These are phyloP conservation scores for Anastatica hierochuntica DNA, from an alignment of 345 rosid genomes.

Conservation along the genomic window DNA sequence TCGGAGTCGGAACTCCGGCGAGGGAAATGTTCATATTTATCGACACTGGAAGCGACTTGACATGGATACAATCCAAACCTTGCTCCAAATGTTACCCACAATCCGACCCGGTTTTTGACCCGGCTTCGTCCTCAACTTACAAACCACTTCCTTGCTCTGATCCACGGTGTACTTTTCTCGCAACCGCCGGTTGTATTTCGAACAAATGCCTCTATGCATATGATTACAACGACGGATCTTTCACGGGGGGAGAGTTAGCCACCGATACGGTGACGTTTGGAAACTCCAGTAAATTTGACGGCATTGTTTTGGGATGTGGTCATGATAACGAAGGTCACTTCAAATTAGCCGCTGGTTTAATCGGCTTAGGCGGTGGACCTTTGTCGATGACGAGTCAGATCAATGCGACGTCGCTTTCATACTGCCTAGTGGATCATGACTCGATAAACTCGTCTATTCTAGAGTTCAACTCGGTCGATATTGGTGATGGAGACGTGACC, in stretches of 20 bases:
- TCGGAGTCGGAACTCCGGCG: slow-evolving; percentile 74
- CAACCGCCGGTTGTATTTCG: slow-evolving; percentile 41
- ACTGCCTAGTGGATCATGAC: slow-evolving; percentile 85
- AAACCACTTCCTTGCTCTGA: slow-evolving; percentile 43
- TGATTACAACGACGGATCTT: slow-evolving; percentile 90
- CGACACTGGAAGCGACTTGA: slow-evolving; percentile 82
- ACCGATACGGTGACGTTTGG: slow-evolving; percentile 78
- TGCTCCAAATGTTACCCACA: slow-evolving; percentile 78
- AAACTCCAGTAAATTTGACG: slow-evolving; percentile 24
- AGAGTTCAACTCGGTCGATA: slow-evolving; percentile 61
- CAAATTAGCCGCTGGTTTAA: slow-evolving; percentile 70
- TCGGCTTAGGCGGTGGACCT: slow-evolving; percentile 89
- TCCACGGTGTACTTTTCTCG: slow-evolving; percentile 45
- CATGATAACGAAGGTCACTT: slow-evolving; percentile 84
- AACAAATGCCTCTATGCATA: slow-evolving; percentile 66
- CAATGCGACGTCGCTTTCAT: slow-evolving; percentile 69
- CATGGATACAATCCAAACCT: slow-evolving; percentile 82
- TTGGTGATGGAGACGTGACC: slow-evolving; percentile 31
- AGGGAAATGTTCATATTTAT: slow-evolving; percentile 52
- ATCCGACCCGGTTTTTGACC: slow-evolving; percentile 69
- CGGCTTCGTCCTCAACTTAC: slow-evolving; percentile 54
- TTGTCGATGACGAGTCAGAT: slow-evolving; percentile 68
- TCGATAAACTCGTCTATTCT: slow-evolving; percentile 53
- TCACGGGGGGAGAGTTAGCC: slow-evolving; percentile 58
- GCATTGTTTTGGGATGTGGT: slow-evolving; percentile 73